Percentiles rank a stretch among this genome's conserved stretches.
phyloP scores from a whole-genome alignment of 23 red algal genomes.

The Pyropia haitanensis region DNA sequence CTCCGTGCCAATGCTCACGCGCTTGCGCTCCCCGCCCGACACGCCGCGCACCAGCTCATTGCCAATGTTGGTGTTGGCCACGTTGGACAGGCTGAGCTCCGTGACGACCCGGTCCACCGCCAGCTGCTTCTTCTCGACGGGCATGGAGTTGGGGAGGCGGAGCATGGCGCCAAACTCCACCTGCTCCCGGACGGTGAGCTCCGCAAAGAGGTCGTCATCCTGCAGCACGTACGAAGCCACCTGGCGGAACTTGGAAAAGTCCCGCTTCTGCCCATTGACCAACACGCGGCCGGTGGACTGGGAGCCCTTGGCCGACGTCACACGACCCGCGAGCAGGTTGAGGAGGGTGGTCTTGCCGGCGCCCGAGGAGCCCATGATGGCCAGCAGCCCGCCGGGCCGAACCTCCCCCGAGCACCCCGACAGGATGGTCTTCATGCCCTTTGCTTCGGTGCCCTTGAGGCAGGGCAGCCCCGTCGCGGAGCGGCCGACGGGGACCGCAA shows the following conservation, averaged over 20 bases:
- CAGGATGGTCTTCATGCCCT: slow-evolving; percentile 39
- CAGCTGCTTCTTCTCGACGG: slow-evolving; percentile 50
- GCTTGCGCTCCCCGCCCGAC: slow-evolving; percentile 88
- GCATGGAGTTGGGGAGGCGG: slow-evolving; percentile 65
- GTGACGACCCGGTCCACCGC: slow-evolving; percentile 58
- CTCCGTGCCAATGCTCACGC: slow-evolving; percentile 90
- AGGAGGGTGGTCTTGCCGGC: slow-evolving; percentile 91
- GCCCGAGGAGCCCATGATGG: slow-evolving; percentile 84
- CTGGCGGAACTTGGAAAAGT: slow-evolving; percentile 68
- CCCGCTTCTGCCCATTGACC: slow-evolving; percentile 73
- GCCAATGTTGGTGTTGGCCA: slow-evolving; percentile 67
- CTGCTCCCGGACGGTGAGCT: slow-evolving; percentile 93
- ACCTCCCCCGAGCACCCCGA: slow-evolving; percentile 67
- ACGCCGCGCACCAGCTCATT: slow-evolving; percentile 79
- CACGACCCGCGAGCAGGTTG: slow-evolving; percentile 84
- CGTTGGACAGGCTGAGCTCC: slow-evolving; percentile 82
- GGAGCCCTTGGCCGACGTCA: slow-evolving; percentile 49
- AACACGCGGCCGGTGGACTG: slow-evolving; percentile 53
- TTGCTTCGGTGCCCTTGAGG: not conserved
- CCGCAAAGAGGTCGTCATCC: slow-evolving; percentile 97
- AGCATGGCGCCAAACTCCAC: slow-evolving; percentile 70
- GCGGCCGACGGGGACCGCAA: too few relatives aligned
- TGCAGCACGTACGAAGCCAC: slow-evolving; percentile 40
- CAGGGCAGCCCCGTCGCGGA: too few relatives aligned
- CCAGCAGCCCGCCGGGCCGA: slow-evolving; percentile 81